phyloP scores from a whole-genome alignment of 305 asterid genomes.

The Ilex paraguariensis region DNA sequence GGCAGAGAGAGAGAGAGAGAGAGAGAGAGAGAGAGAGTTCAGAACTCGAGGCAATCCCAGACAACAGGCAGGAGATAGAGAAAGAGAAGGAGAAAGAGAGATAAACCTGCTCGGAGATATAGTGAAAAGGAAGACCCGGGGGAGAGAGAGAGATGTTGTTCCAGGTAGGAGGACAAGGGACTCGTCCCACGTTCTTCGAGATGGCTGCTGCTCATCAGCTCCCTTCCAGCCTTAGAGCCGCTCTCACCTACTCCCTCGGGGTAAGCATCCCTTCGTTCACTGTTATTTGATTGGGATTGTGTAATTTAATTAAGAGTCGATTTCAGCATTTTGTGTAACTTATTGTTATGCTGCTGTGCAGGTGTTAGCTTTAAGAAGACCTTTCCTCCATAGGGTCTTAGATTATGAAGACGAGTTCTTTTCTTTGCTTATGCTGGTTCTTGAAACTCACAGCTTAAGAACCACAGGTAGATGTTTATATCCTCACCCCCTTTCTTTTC shows the following conservation, averaged over 20 bases:
- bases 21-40: too few species aligned
- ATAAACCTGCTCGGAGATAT: too few species aligned
- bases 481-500: too few species aligned
- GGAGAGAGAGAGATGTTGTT: constrained; percentile 56
- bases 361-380: constrained; percentile 91
- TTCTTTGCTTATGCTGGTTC: constrained; percentile 86
- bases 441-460: constrained; percentile 92
- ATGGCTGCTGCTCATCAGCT: constrained; percentile 99
- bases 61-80: too few species aligned
- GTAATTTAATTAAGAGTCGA: not conserved
- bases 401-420: constrained; percentile 94
- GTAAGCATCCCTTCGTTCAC: constrained; percentile 29
- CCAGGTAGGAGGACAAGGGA: constrained; percentile 99
- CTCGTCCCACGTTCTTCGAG: constrained; percentile 99
- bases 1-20: too few species aligned
- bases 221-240: constrained; percentile 94
- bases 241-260: constrained; percentile 88
- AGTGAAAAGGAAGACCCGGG: not conserved
- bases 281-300: constrained; percentile 6
- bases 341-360: constrained; percentile 21
- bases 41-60: too few species aligned
- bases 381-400: constrained; percentile 80
- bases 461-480: constrained; percentile 49
- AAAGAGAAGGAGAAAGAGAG: too few species aligned
- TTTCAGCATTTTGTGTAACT: not conserved